These are phyloP conservation scores for Phoma sp. DNA, from an alignment of 2,329 filamentous ascomycete species.

Conservation along the genomic window DNA sequence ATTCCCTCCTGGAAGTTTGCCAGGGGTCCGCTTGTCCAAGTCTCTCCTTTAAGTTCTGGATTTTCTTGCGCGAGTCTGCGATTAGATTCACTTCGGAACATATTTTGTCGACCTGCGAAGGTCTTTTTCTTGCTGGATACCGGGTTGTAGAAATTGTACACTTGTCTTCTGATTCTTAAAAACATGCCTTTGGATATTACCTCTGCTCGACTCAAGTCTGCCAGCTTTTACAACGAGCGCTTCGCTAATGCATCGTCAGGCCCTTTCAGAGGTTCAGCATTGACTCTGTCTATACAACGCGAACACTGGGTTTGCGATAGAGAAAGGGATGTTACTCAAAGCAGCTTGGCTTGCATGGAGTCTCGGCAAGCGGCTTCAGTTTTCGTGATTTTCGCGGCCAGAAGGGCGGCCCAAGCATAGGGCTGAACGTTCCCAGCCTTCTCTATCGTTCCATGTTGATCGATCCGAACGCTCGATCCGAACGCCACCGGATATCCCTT, in stretches of 20 bases:
- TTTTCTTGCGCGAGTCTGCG: neutral
- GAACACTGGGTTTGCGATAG: too few species aligned
- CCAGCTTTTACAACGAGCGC: too few species aligned
- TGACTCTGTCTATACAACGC: too few species aligned
- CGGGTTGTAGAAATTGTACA: slow-evolving; percentile 14
- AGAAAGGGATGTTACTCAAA: too few species aligned
- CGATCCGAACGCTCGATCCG: neutral
- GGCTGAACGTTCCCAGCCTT: neutral
- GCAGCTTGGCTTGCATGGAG: too few species aligned
- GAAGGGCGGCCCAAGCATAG: neutral
- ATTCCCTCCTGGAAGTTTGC: neutral
- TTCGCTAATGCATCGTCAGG: too few species aligned
- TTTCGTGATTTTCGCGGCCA: neutral
- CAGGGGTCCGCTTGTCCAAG: slow-evolving; percentile 18
- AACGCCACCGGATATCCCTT: neutral
- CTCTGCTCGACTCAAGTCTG: too few species aligned
- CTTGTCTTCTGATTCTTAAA: neutral
- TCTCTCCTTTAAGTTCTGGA: slow-evolving; percentile 29
- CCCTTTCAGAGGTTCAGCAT: too few species aligned
- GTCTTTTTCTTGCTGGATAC: slow-evolving; percentile 15
- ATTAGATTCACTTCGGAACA: slow-evolving; percentile 10
- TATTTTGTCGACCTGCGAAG: slow-evolving; percentile 1
- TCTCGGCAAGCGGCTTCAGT: too few species aligned
- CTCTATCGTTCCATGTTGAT: neutral
- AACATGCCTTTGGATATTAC: too few species aligned